A percentile compares a stretch with the other conserved stretches of the same genome.
Evolutionary conservation across 73 alveolate species (phyloP).

Genomic region (Tetrahymena elliotti): DNA sequence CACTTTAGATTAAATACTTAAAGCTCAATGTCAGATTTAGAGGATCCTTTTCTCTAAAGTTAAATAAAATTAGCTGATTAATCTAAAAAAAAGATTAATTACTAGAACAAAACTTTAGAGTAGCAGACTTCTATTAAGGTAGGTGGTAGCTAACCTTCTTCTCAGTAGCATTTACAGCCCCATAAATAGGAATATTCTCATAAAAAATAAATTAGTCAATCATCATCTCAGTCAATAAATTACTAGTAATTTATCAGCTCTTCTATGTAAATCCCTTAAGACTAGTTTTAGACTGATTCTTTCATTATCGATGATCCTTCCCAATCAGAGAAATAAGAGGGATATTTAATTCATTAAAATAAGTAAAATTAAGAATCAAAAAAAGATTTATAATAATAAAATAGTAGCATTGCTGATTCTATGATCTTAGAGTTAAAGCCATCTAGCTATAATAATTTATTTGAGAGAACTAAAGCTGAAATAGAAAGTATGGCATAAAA

Average conservation of each 20-base stretch:
- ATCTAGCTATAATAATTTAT: not conserved
- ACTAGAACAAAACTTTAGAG: not conserved
- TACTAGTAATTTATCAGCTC: not conserved
- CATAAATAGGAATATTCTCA: not conserved
- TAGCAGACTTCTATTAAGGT: not conserved
- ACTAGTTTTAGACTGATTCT: not conserved
- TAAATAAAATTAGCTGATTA: not conserved
- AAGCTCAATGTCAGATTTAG: not conserved
- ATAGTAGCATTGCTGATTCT: not conserved
- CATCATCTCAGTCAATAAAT: not conserved
- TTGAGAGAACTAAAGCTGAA: not conserved
- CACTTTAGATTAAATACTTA: not conserved
- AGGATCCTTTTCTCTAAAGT: not conserved
- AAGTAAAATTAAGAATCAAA: not conserved
- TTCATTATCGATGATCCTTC: not conserved
- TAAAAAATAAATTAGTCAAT: not conserved
- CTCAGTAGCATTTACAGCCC: not conserved
- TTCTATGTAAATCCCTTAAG: not conserved
- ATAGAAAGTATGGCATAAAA: not conserved
- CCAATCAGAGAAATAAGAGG: not conserved
- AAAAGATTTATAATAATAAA: not conserved
- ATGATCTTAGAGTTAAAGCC: not conserved
- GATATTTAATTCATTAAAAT: not conserved
- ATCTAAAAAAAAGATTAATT: not conserved
- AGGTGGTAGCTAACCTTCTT: not conserved